Percentiles rank a stretch among this genome's conserved stretches.
phyloP scores from a whole-genome alignment of 1,139 yeast genomes.

The Nakaseomyces uthaithaninus region DNA sequence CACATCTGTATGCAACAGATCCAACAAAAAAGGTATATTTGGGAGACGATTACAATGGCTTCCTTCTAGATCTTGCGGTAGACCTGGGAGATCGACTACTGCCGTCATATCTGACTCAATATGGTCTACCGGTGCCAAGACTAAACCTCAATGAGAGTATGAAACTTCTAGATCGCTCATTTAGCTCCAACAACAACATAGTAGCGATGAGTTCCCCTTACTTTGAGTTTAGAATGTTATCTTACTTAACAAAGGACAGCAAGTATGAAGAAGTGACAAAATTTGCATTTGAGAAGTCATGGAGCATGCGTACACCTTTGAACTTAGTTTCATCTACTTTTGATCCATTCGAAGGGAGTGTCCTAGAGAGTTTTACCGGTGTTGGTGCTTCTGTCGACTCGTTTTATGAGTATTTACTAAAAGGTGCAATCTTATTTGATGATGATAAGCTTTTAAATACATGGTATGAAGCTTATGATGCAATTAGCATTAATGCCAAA shows the following conservation, averaged over 20 bases:
- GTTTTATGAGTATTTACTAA: conserved; percentile 80
- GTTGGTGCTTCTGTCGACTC: conserved; percentile 94
- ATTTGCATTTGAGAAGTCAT: conserved; percentile 57
- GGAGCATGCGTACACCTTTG: conserved; percentile 56
- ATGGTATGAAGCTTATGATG: conserved; percentile 51
- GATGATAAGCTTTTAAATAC: conserved; percentile 53
- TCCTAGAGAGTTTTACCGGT: conserved; percentile 62
- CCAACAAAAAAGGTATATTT: conserved; percentile 38
- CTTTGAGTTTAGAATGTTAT: conserved; percentile 67
- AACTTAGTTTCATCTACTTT: conserved; percentile 74
- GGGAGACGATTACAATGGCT: conserved; percentile 54
- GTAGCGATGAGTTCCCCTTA: conserved; percentile 84
- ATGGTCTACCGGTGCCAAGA: conserved; percentile 66
- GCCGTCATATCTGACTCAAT: conserved; percentile 53
- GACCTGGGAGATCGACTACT: conserved; percentile 62
- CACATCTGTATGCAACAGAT: conserved; percentile 68
- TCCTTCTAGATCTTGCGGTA: conserved; percentile 56
- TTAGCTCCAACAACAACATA: conserved; percentile 47
- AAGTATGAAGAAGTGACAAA: conserved; percentile 58
- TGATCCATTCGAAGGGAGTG: conserved; percentile 48
- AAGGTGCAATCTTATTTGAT: conserved; percentile 63
- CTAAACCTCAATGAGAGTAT: conserved; percentile 37
- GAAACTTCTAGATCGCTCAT: neutral
- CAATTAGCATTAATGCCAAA: conserved; percentile 46
- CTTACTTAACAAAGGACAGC: conserved; percentile 64